Conservation (phyloP, 257 asterid species). For the Plantago elongata region DNA sequence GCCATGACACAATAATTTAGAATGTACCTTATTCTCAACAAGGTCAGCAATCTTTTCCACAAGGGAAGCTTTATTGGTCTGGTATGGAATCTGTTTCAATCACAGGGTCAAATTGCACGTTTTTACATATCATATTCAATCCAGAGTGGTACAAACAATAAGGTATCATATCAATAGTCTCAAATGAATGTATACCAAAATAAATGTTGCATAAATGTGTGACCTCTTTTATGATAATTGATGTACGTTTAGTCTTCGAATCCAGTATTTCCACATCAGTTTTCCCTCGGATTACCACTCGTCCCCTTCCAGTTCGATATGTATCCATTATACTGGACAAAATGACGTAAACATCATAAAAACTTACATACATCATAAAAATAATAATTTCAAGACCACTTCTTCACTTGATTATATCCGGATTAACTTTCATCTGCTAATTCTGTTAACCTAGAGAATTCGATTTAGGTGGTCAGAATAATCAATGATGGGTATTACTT, state of each 20-base stretch:
- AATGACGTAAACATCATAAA: constrained; percentile 16
- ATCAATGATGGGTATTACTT: too few species aligned
- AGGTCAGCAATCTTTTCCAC: constrained; percentile 95
- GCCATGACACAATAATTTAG: too few species aligned
- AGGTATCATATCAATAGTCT: too few species aligned
- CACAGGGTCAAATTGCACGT: background rate
- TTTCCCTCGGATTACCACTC: constrained; percentile 89
- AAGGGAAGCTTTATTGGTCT: constrained; percentile 94
- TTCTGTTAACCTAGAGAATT: too few species aligned
- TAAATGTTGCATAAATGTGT: constrained; percentile 18
- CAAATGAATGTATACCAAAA: constrained; percentile 16
- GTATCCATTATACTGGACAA: constrained; percentile 78
- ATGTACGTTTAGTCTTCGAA: constrained; percentile 72
- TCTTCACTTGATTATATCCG: too few species aligned
- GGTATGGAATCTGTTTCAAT: constrained; percentile 81
- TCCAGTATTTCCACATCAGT: constrained; percentile 86
- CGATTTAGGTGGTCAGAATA: too few species aligned
- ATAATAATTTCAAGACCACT: background rate
- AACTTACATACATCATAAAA: background rate
- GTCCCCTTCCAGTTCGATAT: constrained; percentile 91
- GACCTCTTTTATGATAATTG: constrained; percentile 96
- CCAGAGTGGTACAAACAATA: constrained; percentile 2
- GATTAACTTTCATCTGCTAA: too few species aligned
- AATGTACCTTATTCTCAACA: constrained; percentile 80
- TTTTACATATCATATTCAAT: background rate